These are phyloP conservation scores for Fusarium haematococcum DNA, from an alignment of 2,329 filamentous ascomycete species.

Conservation along the genomic window DNA sequence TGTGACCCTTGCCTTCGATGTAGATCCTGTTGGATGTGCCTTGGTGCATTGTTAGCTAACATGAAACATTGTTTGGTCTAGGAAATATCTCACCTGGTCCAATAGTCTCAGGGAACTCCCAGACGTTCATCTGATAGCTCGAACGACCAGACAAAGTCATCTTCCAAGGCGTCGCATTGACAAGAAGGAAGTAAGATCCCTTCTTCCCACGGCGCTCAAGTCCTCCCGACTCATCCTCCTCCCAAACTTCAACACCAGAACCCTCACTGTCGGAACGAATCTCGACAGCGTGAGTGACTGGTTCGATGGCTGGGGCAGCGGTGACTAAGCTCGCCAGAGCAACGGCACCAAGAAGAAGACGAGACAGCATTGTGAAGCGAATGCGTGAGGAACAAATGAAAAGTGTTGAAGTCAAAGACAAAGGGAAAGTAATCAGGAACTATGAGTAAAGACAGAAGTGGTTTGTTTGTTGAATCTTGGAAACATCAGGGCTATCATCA, in stretches of 20 bases:
- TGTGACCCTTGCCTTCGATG: not conserved
- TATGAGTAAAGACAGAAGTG: not conserved
- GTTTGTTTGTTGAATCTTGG: not conserved
- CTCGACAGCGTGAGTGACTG: not conserved
- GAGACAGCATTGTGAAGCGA: not conserved
- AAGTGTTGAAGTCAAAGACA: not conserved
- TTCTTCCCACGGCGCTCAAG: not conserved
- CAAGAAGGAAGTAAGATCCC: not conserved
- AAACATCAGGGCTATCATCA: not conserved
- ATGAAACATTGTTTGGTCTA: not conserved
- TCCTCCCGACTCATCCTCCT: not conserved
- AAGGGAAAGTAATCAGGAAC: not conserved
- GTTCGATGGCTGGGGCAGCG: not conserved
- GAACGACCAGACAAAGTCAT: not conserved
- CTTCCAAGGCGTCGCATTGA: not conserved
- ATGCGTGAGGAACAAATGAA: not conserved
- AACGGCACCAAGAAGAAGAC: not conserved
- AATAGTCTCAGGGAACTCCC: not conserved
- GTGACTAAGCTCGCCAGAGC: not conserved
- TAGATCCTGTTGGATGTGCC: not conserved
- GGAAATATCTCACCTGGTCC: not conserved
- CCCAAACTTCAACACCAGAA: not conserved
- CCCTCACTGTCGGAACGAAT: not conserved
- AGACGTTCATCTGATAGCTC: not conserved
- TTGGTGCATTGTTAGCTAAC: not conserved